Conservation (phyloP, 305 asterid genomes). For the Plantago lanceolata region DNA sequence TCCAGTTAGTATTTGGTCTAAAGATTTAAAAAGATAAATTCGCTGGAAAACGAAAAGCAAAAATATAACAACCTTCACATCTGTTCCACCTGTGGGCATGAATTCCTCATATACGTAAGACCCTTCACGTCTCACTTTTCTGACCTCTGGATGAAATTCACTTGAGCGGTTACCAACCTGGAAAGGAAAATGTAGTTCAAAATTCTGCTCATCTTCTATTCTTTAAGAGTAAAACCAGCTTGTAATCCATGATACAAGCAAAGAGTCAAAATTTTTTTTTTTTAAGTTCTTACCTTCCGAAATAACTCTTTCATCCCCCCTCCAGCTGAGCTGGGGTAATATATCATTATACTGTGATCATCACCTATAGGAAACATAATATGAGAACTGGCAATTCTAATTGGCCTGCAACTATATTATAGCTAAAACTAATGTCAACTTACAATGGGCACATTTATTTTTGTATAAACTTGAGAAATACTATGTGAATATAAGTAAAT, state of each 20-base stretch:
- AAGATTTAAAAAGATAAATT: constrained; percentile 8
- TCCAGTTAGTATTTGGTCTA: neutral
- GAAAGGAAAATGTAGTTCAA: constrained; percentile 19
- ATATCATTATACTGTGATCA: constrained; percentile 95
- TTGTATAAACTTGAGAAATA: neutral
- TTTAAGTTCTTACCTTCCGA: constrained; percentile 62
- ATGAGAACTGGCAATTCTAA: constrained; percentile 24
- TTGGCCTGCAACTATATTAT: neutral
- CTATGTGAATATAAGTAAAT: neutral
- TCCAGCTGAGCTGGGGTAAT: constrained; percentile 98
- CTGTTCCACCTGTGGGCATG: constrained; percentile 99
- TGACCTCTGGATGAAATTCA: constrained; percentile 94
- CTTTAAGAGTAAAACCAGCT: neutral
- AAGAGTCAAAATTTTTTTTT: constrained; percentile 11
- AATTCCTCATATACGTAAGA: constrained; percentile 98
- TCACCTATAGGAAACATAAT: constrained; percentile 65
- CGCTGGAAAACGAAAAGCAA: constrained; percentile 9
- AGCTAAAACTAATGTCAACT: constrained; percentile 5
- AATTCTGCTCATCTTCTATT: neutral
- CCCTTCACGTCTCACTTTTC: constrained; percentile 98
- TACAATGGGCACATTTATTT: neutral
- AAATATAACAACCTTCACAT: constrained; percentile 69
- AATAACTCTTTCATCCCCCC: constrained; percentile 98
- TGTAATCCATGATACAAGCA: neutral
- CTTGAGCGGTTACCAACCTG: constrained; percentile 99